Conservation (phyloP, 139 green algal genomes). For the Picochlorum sp. region DNA sequence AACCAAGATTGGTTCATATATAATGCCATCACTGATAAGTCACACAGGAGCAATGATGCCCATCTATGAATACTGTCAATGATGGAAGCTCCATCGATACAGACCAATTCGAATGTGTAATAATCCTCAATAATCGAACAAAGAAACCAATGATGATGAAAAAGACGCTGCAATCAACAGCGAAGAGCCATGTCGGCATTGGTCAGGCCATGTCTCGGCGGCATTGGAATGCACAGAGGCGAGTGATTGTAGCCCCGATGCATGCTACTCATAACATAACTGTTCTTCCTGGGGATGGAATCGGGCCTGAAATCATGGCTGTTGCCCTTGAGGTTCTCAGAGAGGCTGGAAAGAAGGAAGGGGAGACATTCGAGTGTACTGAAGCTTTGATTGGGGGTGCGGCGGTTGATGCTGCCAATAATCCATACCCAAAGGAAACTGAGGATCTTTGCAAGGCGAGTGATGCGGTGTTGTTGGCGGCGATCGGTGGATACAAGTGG, state of each 20-base stretch:
- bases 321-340: slow-evolving; percentile 71
- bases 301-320: slow-evolving; percentile 93
- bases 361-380: slow-evolving; percentile 71
- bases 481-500: slow-evolving; percentile 98
- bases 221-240: neutral
- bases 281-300: slow-evolving; percentile 91
- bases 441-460: slow-evolving; percentile 68
- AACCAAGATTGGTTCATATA: no score
- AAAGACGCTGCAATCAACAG: no score
- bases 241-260: slow-evolving; percentile 5
- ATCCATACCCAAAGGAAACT: slow-evolving; percentile 79
- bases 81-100: no score
- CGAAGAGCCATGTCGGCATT: no score
- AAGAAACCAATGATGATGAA: no score
- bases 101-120: no score
- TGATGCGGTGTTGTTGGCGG: slow-evolving; percentile 90
- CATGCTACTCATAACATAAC: slow-evolving; percentile 60
- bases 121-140: no score
- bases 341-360: slow-evolving; percentile 52
- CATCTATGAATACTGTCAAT: no score
- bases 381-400: slow-evolving; percentile 84
- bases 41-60: no score
- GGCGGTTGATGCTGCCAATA: slow-evolving; percentile 85
- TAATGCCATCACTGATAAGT: no score
- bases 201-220: no score